Conservation (phyloP, 371 early-diverging fungal genomes). For the Rhizomucor pusillus region DNA sequence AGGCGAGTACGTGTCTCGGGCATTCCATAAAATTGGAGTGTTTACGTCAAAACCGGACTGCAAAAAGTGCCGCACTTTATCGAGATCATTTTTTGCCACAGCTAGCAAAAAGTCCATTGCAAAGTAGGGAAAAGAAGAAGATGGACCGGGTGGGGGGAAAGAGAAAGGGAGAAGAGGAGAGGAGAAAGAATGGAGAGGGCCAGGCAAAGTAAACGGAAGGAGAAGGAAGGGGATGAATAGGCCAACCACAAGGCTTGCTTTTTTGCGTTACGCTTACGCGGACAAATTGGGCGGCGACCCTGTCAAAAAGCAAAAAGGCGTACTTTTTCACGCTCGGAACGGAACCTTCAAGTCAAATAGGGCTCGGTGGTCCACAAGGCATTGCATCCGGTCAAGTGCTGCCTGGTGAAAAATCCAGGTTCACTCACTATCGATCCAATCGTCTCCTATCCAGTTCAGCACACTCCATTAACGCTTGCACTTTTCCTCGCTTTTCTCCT, state of each 20-base stretch:
- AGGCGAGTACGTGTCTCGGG: slow-evolving; percentile 41
- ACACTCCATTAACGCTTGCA: neutral
- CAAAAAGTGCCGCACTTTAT: slow-evolving; percentile 37
- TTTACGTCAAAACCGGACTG: slow-evolving; percentile 54
- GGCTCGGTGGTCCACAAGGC: slow-evolving; percentile 6
- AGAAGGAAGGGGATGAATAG: neutral
- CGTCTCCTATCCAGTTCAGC: slow-evolving; percentile 13
- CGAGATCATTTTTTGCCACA: slow-evolving; percentile 52
- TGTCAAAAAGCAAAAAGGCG: too few relatives aligned
- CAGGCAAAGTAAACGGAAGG: neutral
- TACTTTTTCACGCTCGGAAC: neutral
- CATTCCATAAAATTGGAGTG: slow-evolving; percentile 50
- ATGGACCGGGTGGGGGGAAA: neutral
- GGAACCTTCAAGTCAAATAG: neutral
- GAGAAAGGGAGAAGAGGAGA: neutral
- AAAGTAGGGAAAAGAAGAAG: neutral
- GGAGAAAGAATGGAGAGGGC: neutral
- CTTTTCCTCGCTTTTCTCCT: neutral
- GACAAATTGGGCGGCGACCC: too few relatives aligned
- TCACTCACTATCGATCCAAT: slow-evolving; percentile 10
- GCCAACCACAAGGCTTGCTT: too few relatives aligned
- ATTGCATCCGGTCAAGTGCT: slow-evolving; percentile 6
- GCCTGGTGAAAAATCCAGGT: slow-evolving; percentile 8
- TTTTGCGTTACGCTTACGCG: too few relatives aligned
- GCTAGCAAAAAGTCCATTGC: slow-evolving; percentile 52